Percentiles rank a stretch among this genome's conserved stretches.
Evolutionary conservation across 1,139 yeast species (phyloP).

Genomic region (Suzukiozyma palmioleophila): DNA sequence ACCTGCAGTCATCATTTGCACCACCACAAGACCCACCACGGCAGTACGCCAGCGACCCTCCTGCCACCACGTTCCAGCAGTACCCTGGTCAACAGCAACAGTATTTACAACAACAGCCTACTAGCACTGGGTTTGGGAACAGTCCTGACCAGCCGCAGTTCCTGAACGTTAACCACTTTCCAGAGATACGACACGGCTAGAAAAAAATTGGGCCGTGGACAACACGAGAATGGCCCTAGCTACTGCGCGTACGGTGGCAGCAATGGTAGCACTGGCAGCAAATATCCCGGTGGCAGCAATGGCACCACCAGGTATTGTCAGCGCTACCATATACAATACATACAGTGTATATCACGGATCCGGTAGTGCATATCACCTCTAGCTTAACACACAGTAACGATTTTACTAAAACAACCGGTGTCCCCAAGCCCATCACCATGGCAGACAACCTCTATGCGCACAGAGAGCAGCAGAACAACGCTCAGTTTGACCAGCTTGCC

Average conservation of each 20-base stretch:
- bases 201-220: too few species aligned
- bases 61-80: background rate
- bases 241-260: too few species aligned
- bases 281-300: too few species aligned
- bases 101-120: conserved; percentile 26
- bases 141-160: conserved; percentile 14
- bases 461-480: conserved; percentile 43
- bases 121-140: conserved; percentile 37
- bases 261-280: too few species aligned
- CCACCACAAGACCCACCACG: conserved; percentile 1
- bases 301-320: too few species aligned
- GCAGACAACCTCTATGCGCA: conserved; percentile 37
- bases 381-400: background rate
- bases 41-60: background rate
- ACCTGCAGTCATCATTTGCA: conserved; percentile 1
- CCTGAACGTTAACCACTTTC: conserved; percentile 29
- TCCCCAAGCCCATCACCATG: conserved; percentile 15
- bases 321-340: too few species aligned
- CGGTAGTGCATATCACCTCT: background rate
- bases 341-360: too few species aligned
- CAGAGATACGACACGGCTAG: conserved; percentile 21
- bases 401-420: background rate
- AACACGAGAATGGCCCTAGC: too few species aligned
- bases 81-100: conserved; percentile 2
- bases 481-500: conserved; percentile 42